Base-by-base conservation (phyloP, 345 rosid genomes). In the Diplotaxis tenuifolia region DNA sequence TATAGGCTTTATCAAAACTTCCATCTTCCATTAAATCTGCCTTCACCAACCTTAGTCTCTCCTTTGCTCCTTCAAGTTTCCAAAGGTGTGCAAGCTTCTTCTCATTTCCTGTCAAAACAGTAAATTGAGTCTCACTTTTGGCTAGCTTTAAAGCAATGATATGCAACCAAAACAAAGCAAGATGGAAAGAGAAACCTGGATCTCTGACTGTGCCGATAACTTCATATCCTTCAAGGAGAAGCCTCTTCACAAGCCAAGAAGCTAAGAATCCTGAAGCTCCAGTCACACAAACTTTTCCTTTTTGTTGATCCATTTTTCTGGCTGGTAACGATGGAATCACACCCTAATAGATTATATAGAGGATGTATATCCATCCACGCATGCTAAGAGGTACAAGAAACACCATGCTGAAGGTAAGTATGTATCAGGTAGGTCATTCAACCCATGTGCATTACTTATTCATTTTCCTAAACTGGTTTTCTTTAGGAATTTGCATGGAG, bases 181-280 rank as follows among this genome's bases (percentile, higher is more conserved):
- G 50, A 57, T 10, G 59, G 53, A 64, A 36, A 14, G 56, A 29
- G 31, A 58, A 12, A 81, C 93, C 92, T 75, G 97, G 95, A 72
- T 88, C 96, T 81, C 92, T 80, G 54, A 94, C 95, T 0, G 97
- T 94, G 67, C 97, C 98, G 18, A 75, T 72, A 50, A 91, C 93
- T 59, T 88, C 87, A 77, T 93, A 93, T 9, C 96, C 98, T 0
- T 84, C 81, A 16, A 71, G 73, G 53, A 90, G 93, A 42, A 93
- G 92, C 21, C 95, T 84, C 85, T 91, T 94, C 29, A 89, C 83
- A 19, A 94, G 88, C 97, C 96, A 94, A 55, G 97, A 88, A 38
- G 98, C 97, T 21, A 94, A 79, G 78, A 81, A 94, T 22, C 98
- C 98, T 49, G 98, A 79, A 66, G 96, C 94, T 2, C 96, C 98